Evolutionary conservation across 208 protist genomes (phyloP), one percentile per base, ranked within the genome.

Genomic region (Phytomonas sp.): DNA sequence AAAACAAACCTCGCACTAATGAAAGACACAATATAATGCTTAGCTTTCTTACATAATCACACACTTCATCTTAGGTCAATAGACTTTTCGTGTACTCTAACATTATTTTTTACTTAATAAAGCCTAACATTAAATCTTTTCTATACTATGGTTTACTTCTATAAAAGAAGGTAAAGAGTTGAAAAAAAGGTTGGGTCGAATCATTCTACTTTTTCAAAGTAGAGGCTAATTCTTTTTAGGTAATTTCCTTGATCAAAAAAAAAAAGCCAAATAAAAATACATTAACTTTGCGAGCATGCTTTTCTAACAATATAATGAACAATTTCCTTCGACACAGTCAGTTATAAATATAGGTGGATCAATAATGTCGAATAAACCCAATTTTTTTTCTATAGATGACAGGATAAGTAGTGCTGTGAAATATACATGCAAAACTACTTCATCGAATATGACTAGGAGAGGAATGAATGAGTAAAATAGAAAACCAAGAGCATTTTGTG

Each of bases 131-230:
- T 23, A 23, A 3, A 4, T 29, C 29, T 12, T 59, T 42, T 14
- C 16, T 23, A 33, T 68, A 68, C 10, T 2, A 3, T 37, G 34
- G 11, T 12, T 63, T 68, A 19, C 6, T 26, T 66, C 16, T 49
- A 66, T 66, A 74, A 73, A 67, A 40, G 32, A 52, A 75, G 19
- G 34, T 37, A 65, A 37, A 33, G 67, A n/a, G 64, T 36, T 73
- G 8, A 37, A 70, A 68, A 32, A 60, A 70, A 42, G 7, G 56
- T 71, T 70, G 10, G 19, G 37, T 31, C 19, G 12, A 31, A 70
- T 68, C 14, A 64, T 64, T 64, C 3, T 3, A 16, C 60, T 23
- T 64, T 64, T 64, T 23, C 5, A 42, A 40, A 23, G 36, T 10
- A 40, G 19, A 64, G 19, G 6, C 2, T 3, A 64, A 4, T 23